Conservation (phyloP, 306 rosid species). For the Fragaria ananassa region DNA sequence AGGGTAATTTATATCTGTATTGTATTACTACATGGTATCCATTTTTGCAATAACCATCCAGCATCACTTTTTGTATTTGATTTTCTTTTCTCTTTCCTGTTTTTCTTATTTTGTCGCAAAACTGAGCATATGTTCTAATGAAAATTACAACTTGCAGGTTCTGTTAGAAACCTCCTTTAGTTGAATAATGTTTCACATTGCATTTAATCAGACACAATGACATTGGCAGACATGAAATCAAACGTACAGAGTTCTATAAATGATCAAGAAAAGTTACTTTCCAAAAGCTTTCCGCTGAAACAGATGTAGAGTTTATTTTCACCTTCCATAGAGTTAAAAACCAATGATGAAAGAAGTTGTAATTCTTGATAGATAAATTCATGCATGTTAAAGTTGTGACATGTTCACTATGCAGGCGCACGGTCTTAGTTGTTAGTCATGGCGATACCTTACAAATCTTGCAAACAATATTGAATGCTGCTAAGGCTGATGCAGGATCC, state of each 20-base stretch:
- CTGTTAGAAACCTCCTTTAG: neutral
- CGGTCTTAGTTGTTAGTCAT: constrained; percentile 79
- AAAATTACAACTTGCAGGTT: neutral
- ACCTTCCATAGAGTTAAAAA: neutral
- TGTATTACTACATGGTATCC: neutral
- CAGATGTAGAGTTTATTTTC: neutral
- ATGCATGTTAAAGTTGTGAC: neutral
- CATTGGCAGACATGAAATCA: neutral
- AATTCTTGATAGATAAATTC: neutral
- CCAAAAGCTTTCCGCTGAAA: neutral
- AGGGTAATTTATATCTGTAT: constrained; percentile 44
- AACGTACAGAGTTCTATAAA: neutral
- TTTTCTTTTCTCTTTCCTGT: neutral
- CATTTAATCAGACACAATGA: neutral
- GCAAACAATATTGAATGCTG: constrained; percentile 59
- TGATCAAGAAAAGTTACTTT: neutral
- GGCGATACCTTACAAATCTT: constrained; percentile 86
- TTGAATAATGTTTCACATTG: neutral
- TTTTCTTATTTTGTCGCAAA: neutral
- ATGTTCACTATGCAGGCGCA: constrained; percentile 41
- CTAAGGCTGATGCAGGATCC: constrained; percentile 39
- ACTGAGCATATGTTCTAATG: neutral
- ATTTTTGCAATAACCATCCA: constrained; percentile 2
- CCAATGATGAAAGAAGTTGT: neutral
- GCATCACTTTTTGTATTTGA: neutral